These are phyloP conservation scores for Neoascochyta sp. DNA, from an alignment of 2,329 filamentous ascomycete species.

Conservation along the genomic window DNA sequence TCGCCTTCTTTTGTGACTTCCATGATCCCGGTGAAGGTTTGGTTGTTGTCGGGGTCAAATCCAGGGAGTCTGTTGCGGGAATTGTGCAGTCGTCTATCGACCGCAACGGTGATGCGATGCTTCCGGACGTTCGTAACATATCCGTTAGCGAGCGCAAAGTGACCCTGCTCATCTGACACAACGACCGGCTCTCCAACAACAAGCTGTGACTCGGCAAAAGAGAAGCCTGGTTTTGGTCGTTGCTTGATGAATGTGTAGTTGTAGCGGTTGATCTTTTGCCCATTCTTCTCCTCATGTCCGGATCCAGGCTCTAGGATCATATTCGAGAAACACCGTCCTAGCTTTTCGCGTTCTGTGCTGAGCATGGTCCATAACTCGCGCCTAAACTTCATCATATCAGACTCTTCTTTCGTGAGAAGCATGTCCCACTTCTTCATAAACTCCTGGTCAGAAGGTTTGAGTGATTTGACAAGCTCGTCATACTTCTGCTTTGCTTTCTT, in stretches of 20 bases:
- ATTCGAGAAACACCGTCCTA: slow-evolving; percentile 85
- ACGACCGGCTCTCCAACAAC: slow-evolving; percentile 86
- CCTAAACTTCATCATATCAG: slow-evolving; percentile 79
- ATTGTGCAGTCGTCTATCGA: slow-evolving; percentile 87
- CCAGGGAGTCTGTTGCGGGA: slow-evolving; percentile 69
- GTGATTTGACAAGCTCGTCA: slow-evolving; percentile 71
- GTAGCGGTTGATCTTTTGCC: slow-evolving; percentile 85
- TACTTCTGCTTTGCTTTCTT: slow-evolving; percentile 78
- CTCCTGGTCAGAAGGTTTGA: slow-evolving; percentile 68
- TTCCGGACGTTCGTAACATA: slow-evolving; percentile 77
- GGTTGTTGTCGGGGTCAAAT: slow-evolving; percentile 74
- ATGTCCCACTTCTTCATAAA: slow-evolving; percentile 97
- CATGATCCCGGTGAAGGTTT: slow-evolving; percentile 89
- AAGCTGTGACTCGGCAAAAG: slow-evolving; percentile 88
- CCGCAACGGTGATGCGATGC: slow-evolving; percentile 76
- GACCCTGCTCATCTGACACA: slow-evolving; percentile 90
- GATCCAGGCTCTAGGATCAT: slow-evolving; percentile 79
- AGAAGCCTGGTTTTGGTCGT: slow-evolving; percentile 59
- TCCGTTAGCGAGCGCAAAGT: slow-evolving; percentile 91
- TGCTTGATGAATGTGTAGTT: slow-evolving; percentile 81
- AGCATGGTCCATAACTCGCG: slow-evolving; percentile 96
- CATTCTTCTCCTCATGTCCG: slow-evolving; percentile 63
- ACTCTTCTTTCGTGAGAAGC: slow-evolving; percentile 89
- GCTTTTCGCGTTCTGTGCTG: slow-evolving; percentile 79
- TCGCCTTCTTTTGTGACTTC: slow-evolving; percentile 62